A percentile compares a stretch with the other conserved stretches of the same genome.
These are phyloP conservation scores for Entelexis sorbosivorans DNA, from an alignment of 1,139 yeast genomes.

Conservation along the genomic window DNA sequence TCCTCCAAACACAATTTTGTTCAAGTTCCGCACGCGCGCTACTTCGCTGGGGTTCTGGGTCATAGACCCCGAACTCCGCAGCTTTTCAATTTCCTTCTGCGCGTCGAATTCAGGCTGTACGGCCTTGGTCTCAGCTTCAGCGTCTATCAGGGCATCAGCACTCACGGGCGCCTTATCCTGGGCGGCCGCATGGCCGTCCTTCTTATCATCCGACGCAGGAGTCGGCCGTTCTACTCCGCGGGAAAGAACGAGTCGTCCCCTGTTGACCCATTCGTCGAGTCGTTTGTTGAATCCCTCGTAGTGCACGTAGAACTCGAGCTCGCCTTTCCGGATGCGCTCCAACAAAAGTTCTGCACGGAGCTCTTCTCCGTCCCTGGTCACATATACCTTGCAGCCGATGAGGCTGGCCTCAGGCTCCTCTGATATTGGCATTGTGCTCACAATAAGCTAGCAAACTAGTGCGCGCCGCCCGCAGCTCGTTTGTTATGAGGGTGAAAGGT, in stretches of 20 bases:
- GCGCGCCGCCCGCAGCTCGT: no score
- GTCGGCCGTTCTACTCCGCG: constrained; percentile 63
- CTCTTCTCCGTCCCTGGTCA: constrained; percentile 65
- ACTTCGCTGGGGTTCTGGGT: constrained; percentile 79
- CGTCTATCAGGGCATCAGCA: constrained; percentile 20
- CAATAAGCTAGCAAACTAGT: not conserved
- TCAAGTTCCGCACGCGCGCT: constrained; percentile 77
- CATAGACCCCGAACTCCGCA: constrained; percentile 93
- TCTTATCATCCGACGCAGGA: constrained; percentile 25
- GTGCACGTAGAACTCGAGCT: constrained; percentile 79
- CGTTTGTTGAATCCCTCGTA: constrained; percentile 88
- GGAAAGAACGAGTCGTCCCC: constrained; percentile 57
- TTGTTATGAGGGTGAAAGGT: not conserved
- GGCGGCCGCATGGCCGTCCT: constrained; percentile 22
- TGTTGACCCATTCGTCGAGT: constrained; percentile 84
- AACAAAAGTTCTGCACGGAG: constrained; percentile 81
- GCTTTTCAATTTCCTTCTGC: constrained; percentile 84
- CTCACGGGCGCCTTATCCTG: constrained; percentile 19
- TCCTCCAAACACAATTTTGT: constrained; percentile 70
- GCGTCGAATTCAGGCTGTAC: constrained; percentile 65
- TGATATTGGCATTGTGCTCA: not conserved
- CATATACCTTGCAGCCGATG: constrained; percentile 47
- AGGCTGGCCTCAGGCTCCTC: constrained; percentile 15
- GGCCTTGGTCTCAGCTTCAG: constrained; percentile 30
- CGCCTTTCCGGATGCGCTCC: constrained; percentile 61